Evolutionary conservation across 257 asterid genomes (phyloP), one percentile per base, ranked within the genome.

Genomic region (Solanum etuberosum): DNA sequence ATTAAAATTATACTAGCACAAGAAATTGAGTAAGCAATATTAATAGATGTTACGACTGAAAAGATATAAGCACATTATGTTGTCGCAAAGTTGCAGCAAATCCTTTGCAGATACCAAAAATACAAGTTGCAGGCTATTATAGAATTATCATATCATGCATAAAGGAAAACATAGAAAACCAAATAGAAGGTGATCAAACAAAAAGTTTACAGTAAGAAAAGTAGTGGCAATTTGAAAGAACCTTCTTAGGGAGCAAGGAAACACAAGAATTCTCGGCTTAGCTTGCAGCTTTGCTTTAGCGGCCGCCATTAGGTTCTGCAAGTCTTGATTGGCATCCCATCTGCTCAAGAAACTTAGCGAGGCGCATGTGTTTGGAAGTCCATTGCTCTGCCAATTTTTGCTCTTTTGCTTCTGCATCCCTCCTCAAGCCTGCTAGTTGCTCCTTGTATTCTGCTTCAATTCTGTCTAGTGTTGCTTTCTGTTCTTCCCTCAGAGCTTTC

Each of bases 311-410:
- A 15, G 92, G 91, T 46, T 92, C 95, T 18, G 83, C 51, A 25
- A 84, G 80, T 11, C 89, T 86, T 29, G 94, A 84, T 43, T 92
- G 90, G 23, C 93, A 92, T 12, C 98, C 98, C 90, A 93, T 91
- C 88, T 93, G 98, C 87, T 96, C 98, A 21, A 96, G 93, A 86
- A 95, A 93, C 91, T 88, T 92, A 0, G 93, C 89, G 27, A 96
- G 90, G 59, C 94, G 96, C 2, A 88, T 6, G 89, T 97, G 98
- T 90, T 94, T 97, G 0, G 96, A 93, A 4, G 96, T 93, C 99
- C 99, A 97, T 67, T 96, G 99, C 89, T 97, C 99, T 0, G 97
- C 96, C 89, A 97, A 83, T 83, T 97, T 96, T 92, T 94, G 98
- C 90, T 97, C 99, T 86, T 95, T 97, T 16, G 90, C 91, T 71